Evolutionary conservation across 208 protist species (phyloP).

Genomic region (Trypanosoma scelopori): DNA sequence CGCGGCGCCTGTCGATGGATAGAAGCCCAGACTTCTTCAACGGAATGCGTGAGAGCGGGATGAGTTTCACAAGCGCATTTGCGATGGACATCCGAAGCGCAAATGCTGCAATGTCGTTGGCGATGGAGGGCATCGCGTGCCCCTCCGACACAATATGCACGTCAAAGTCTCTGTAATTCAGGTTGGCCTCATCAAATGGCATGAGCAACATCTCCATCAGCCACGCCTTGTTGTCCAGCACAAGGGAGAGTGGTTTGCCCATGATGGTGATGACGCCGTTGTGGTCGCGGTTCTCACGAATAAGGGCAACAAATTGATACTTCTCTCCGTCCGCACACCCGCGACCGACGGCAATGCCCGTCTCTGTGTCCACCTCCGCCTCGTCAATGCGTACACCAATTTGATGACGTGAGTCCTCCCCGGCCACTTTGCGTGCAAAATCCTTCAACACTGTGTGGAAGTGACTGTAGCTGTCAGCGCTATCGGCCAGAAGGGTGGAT

Average conservation of each 20-base stretch:
- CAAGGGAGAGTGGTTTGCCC: slow-evolving; percentile 73
- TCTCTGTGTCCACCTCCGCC: slow-evolving; percentile 70
- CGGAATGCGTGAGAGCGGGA: slow-evolving; percentile 83
- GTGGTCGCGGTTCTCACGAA: slow-evolving; percentile 77
- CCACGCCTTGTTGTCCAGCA: slow-evolving; percentile 87
- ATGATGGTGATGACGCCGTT: slow-evolving; percentile 74
- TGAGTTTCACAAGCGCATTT: slow-evolving; percentile 80
- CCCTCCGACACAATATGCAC: slow-evolving; percentile 81
- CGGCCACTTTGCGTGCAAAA: slow-evolving; percentile 86
- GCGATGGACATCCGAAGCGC: slow-evolving; percentile 82
- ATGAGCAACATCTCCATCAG: slow-evolving; percentile 90
- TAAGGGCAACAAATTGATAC: slow-evolving; percentile 79
- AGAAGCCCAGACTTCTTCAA: slow-evolving; percentile 87
- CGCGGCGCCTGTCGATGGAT: slow-evolving; percentile 78
- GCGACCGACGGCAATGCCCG: slow-evolving; percentile 79
- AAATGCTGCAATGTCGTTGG: slow-evolving; percentile 85
- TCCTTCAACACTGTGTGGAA: slow-evolving; percentile 85
- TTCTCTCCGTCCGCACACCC: slow-evolving; percentile 84
- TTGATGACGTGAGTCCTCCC: slow-evolving; percentile 86
- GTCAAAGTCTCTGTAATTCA: slow-evolving; percentile 87
- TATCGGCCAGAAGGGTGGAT: slow-evolving; percentile 66
- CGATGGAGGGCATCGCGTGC: slow-evolving; percentile 81
- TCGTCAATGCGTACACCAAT: slow-evolving; percentile 91
- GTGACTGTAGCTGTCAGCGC: slow-evolving; percentile 88
- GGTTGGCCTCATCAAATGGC: slow-evolving; percentile 87